Base-by-base conservation (phyloP, 306 rosid genomes). In the Fragaria ananassa region DNA sequence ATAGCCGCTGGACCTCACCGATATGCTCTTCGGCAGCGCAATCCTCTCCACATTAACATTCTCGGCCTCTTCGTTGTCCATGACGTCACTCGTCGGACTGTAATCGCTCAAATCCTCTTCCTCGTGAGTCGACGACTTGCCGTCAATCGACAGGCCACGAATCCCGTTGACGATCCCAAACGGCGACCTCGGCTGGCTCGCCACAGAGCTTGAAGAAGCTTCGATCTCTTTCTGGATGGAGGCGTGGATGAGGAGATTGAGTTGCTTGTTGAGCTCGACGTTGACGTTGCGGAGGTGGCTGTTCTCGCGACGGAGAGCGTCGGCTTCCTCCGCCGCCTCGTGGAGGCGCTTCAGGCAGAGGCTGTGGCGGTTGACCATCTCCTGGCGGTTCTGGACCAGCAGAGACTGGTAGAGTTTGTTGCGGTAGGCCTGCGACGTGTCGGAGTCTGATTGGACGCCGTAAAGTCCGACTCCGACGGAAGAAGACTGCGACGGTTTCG, bases 11-110 rank as follows among this genome's bases (percentile, higher is more conserved):
- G 97, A 94, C 67, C 96, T 89, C 66, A 94, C 97, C 15, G 98
- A 94, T 21, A 94, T 92, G 80, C 98, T 94, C 85, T 94, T 94
- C 2, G 98, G 98, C 76, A 94, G 88, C 49, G 91, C 76, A 80
- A 81, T 86, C 68, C 97, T 83, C 81, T 87, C 91, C 70, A 67
- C 85, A 47, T 90, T 89, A 49, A 75, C 86, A 69, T 80, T 85
- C 77, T 85, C 81, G n/a, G 44, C 58, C 6, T 72, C 76, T 69
- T 82, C 81, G 64, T 71, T 85, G 78, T 82, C 92, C 44, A 86
- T 83, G 84, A 90, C 90, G 57, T 54, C 62, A 56, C 93, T 86
- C 21, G 88, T 87, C 37, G 91, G 96, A 68, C 93, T 86, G 81
- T 82, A 89, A 61, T 89, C 87, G 54, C 87, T 85, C 45, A 76